A percentile compares a stretch with the other conserved stretches of the same genome.
These are phyloP conservation scores for Heterobasidion annosum DNA, from an alignment of 1,284 basidiomycete genomes.

Conservation along the genomic window DNA sequence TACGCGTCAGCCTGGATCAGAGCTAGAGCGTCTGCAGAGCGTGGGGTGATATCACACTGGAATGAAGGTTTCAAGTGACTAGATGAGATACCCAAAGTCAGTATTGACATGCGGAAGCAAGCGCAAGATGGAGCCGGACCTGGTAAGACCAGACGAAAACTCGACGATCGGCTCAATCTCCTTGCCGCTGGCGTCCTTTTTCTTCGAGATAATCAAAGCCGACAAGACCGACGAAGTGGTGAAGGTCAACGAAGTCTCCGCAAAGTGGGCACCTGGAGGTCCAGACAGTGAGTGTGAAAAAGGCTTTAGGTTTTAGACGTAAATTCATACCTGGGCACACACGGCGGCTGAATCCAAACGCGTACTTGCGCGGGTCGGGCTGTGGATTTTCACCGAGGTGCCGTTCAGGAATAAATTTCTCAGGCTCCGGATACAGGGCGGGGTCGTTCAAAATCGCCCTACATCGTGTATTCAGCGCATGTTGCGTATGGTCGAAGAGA, in stretches of 20 bases:
- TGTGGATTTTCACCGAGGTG: conserved; percentile 1
- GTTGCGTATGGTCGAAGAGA: not conserved
- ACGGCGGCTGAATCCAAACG: conserved; percentile 6
- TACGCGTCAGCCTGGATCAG: too few species aligned
- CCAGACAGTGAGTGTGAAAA: too few species aligned
- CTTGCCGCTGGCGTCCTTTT: conserved; percentile 7
- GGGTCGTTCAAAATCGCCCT: conserved; percentile 11
- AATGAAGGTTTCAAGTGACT: too few species aligned
- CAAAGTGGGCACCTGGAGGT: conserved; percentile 7
- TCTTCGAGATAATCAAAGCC: conserved; percentile 7
- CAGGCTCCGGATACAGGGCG: conserved; percentile 10
- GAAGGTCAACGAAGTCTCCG: conserved; percentile 8
- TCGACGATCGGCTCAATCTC: conserved; percentile 8
- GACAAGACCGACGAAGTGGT: conserved; percentile 7
- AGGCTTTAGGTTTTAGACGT: not conserved
- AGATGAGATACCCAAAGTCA: too few species aligned
- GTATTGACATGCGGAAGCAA: too few species aligned
- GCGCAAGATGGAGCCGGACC: not conserved
- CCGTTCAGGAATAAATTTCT: conserved; percentile 12
- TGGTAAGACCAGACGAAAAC: not conserved
- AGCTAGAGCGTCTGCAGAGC: too few species aligned
- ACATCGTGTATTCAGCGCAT: not conserved
- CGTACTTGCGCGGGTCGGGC: not conserved
- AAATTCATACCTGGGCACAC: not conserved
- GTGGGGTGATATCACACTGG: too few species aligned